phyloP scores from a whole-genome alignment of 2,329 filamentous ascomycete genomes.

The Trichophyton schoenleinii region DNA sequence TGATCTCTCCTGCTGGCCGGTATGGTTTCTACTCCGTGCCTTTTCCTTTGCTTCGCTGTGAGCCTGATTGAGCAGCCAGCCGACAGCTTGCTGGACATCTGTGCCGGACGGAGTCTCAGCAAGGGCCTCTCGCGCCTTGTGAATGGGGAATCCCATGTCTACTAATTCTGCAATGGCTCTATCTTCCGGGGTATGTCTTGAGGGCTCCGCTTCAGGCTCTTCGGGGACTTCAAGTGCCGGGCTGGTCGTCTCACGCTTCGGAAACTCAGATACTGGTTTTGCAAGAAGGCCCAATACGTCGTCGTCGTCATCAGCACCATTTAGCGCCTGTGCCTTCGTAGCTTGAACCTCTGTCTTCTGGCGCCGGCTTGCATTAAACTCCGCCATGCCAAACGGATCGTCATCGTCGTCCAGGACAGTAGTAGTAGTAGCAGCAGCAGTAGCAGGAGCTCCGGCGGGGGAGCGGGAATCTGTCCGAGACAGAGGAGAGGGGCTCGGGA shows the following conservation, averaged over 20 bases:
- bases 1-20: constrained; percentile 30
- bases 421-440: constrained; percentile 2
- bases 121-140: constrained; percentile 47
- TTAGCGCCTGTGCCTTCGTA: constrained; percentile 20
- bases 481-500: constrained; percentile 29
- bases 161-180: constrained; percentile 75
- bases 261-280: constrained; percentile 45
- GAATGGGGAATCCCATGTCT: constrained; percentile 84
- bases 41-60: constrained; percentile 72
- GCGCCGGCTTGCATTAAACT: constrained; percentile 34
- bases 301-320: constrained; percentile 40
- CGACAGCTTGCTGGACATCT: constrained; percentile 21
- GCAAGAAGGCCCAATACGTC: constrained; percentile 51
- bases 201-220: constrained; percentile 7
- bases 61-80: constrained; percentile 82
- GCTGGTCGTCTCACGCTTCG: constrained; percentile 17
- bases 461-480: constrained; percentile 1
- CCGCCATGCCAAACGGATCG: constrained; percentile 72
- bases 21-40: constrained; percentile 21
- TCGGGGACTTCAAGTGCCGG: constrained; percentile 10
- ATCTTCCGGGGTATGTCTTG: constrained; percentile 48
- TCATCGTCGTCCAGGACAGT: constrained; percentile 46
- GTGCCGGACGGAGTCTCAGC: constrained; percentile 8
- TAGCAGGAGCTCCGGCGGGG: constrained; percentile 4
- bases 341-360: constrained; percentile 35